Evolutionary conservation across 768 basidiomycete species (phyloP).

Genomic region (Kwoniella dejecticola): DNA sequence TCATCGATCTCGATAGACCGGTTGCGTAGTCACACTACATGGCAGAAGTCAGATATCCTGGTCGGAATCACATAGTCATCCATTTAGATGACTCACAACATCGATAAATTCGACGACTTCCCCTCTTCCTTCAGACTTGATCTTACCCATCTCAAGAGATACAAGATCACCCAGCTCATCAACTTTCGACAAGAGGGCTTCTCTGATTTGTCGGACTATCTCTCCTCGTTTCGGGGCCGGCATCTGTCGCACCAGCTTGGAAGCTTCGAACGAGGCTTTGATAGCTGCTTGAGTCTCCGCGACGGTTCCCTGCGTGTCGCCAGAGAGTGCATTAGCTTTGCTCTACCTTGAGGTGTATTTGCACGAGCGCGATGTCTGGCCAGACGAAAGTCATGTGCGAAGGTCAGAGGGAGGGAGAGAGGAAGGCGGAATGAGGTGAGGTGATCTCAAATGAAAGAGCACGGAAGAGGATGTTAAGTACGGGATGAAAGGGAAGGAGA

Average conservation of each 20-base stretch:
- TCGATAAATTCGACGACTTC: slow-evolving; percentile 96
- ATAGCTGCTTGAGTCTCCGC: slow-evolving; percentile 72
- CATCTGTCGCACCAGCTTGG: slow-evolving; percentile 68
- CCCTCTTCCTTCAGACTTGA: slow-evolving; percentile 82
- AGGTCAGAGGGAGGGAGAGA: no score
- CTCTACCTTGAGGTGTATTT: no score
- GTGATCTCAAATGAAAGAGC: no score
- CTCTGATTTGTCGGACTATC: slow-evolving; percentile 80
- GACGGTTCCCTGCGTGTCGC: slow-evolving; percentile 65
- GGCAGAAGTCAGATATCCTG: neutral
- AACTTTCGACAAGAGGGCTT: slow-evolving; percentile 77
- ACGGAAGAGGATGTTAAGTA: no score
- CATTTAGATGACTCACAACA: slow-evolving; percentile 64
- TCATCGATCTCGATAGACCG: slow-evolving; percentile 91
- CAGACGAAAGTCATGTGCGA: no score
- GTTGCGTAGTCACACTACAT: slow-evolving; percentile 88
- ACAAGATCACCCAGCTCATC: slow-evolving; percentile 50
- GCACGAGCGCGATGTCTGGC: no score
- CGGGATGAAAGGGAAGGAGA: no score
- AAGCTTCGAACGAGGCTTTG: slow-evolving; percentile 72
- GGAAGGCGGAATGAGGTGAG: slow-evolving; percentile 11
- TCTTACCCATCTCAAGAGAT: slow-evolving; percentile 66
- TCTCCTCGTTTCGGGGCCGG: slow-evolving; percentile 89
- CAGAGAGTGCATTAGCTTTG: no score
- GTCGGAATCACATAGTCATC: no score